Conservation (phyloP, 495 filamentous ascomycete genomes). For the Cercophora scortea region DNA sequence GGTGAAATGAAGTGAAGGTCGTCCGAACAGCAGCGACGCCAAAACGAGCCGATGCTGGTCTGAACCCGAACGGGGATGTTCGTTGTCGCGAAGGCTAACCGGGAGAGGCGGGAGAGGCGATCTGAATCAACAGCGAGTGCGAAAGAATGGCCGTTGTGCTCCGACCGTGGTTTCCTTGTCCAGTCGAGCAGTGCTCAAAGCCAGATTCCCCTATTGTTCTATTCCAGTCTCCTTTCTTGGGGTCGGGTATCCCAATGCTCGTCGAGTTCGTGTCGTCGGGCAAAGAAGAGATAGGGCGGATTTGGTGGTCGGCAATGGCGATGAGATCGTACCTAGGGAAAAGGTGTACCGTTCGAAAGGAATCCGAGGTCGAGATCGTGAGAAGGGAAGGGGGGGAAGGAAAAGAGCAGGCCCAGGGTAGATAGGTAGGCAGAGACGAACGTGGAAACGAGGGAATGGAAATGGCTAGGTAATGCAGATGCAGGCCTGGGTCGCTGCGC, state of each 20-base stretch:
- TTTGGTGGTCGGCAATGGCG: not conserved
- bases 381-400: slow-evolving; percentile 13
- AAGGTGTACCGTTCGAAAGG: slow-evolving; percentile 5
- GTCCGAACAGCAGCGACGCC: not conserved
- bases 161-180: too few relatives aligned
- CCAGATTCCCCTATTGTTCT: too few relatives aligned
- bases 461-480: not conserved
- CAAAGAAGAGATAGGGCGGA: too few relatives aligned
- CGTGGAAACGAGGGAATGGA: slow-evolving; percentile 7
- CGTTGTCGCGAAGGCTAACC: not conserved
- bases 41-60: not conserved
- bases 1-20: not conserved
- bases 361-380: slow-evolving; percentile 3
- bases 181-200: too few relatives aligned
- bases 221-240: too few relatives aligned
- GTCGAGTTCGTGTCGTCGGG: too few relatives aligned
- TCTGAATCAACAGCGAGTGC: too few relatives aligned
- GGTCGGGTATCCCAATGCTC: too few relatives aligned
- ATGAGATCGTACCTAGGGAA: slow-evolving; percentile 9
- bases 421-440: too few relatives aligned
- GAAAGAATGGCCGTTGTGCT: too few relatives aligned
- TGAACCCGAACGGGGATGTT: not conserved
- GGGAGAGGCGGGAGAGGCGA: too few relatives aligned
- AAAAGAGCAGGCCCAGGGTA: slow-evolving; percentile 1
- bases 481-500: slow-evolving; percentile 1